Evolutionary conservation across 2,329 filamentous ascomycete species (phyloP), one percentile per base, ranked within the genome.

Genomic region (Ilyonectria sp.): DNA sequence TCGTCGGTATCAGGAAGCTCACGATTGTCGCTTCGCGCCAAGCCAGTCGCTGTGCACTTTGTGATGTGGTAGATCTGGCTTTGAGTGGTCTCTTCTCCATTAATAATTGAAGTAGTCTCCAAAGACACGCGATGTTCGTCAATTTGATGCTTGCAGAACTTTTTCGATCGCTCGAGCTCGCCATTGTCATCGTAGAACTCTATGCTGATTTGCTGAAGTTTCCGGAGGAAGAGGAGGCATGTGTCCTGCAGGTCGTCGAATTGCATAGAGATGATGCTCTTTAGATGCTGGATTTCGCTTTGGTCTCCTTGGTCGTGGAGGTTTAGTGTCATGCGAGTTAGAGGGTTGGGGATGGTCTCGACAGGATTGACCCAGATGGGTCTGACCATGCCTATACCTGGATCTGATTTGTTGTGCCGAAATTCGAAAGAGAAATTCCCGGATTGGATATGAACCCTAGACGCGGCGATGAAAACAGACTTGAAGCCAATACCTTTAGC

Each of bases 401-500:
- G 9, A 13, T 68, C 70, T 0, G 35, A 56, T 6, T 47, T 71
- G 0, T 21, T 52, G 21, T 71, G 67, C 13, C 33, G 11, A 19
- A 73, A 73, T 17, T 69, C 59, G n/a, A 74, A 74, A 0, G 67
- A 74, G 37, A 65, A 74, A 8, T 64, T n/a, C 0, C 70, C 69
- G 0, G 71, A 73, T 26, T 73, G 69, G 1, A 74, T 71, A 13
- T 67, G 58, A 1, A 73, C 69, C 26, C 29, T 63, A 1, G 26
- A 69, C 2, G 69, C 70, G 1, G 65, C 63, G 11, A 69, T 69
- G 13, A 74, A 70, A 0, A 74, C 67, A 0, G 70, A 68, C 23
- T 73, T 73, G 37, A 74, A 74, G 2, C 70, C 65, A 37, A 70
- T 70, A 1, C 63, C 69, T 31, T 73, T 73, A 7, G 63, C 66